Percentiles rank a stretch among this genome's conserved stretches.
These are phyloP conservation scores for Phytopythium aichiense DNA, from an alignment of 352 stramenopile genomes.

Conservation along the genomic window DNA sequence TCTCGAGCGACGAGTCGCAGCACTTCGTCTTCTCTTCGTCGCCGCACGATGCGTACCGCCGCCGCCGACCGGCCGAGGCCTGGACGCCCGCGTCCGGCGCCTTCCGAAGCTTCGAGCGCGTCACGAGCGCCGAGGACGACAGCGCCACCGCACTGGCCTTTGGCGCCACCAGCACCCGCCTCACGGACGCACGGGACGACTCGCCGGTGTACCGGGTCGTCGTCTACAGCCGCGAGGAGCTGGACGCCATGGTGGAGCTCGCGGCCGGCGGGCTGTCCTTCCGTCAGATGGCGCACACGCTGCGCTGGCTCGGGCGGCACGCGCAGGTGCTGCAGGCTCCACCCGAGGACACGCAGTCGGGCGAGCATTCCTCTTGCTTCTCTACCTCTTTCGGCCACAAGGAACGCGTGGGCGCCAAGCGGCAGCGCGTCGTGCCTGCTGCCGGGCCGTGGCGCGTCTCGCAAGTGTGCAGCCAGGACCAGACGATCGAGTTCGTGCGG, in stretches of 20 bases:
- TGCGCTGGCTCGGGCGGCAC: slow-evolving; percentile 21
- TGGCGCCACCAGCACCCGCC: too few species aligned
- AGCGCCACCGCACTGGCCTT: neutral
- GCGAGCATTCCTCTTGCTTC: neutral
- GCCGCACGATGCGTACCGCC: slow-evolving; percentile 15
- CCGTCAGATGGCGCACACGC: slow-evolving; percentile 23
- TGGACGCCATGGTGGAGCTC: slow-evolving; percentile 31
- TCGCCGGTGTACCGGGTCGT: slow-evolving; percentile 21
- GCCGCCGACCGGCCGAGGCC: slow-evolving; percentile 8
- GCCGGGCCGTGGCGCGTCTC: neutral
- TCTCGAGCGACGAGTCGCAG: slow-evolving; percentile 19
- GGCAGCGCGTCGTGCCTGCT: neutral
- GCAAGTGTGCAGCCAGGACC: slow-evolving; percentile 20
- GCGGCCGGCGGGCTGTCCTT: slow-evolving; percentile 25
- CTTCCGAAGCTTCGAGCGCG: slow-evolving; percentile 20
- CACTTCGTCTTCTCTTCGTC: neutral
- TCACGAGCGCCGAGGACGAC: slow-evolving; percentile 4
- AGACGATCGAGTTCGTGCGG: slow-evolving; percentile 34
- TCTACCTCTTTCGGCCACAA: neutral
- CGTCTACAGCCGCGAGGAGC: slow-evolving; percentile 21
- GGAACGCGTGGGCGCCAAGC: neutral
- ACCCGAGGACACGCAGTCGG: neutral
- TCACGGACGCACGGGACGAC: neutral
- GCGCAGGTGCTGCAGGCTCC: slow-evolving; percentile 3
- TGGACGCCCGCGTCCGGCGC: slow-evolving; percentile 22